Base-by-base conservation (phyloP, 108 stramenopile genomes). In the Bacterosira constricta region DNA sequence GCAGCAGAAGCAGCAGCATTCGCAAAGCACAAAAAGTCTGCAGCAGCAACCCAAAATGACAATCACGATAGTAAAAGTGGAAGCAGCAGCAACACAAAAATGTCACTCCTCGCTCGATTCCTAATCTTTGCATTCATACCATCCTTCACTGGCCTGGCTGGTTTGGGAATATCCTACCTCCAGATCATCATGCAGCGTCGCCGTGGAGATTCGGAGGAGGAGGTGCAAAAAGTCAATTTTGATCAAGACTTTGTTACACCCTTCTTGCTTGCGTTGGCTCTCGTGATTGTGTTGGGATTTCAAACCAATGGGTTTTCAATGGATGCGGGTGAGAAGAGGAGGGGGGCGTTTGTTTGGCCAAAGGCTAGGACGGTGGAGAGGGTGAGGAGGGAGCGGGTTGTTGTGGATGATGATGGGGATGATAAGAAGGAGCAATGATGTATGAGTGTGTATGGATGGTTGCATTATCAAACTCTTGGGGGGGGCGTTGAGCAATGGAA, bases 211-310 rank as follows among this genome's bases (percentile, higher is more conserved):
- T 21, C 13, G 4, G 5, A 31, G 2, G 0, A 4, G 26, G 13
- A 57, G 25, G 26, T 29, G 10, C 54, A 68, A 12, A 20, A 23
- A 11, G 39, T 90, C 17, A 71, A 73, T 39, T 72, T 90, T 15
- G 88, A 90, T 54, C 38, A 37, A 12, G 88, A 90, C 58, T 90
- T 90, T 52, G 56, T 81, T 15, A 61, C 81, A 15, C 88, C 88
- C 1, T 87, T 87, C 30, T 69, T 83, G 37, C 52, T 87, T 23
- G 46, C 84, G 0, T 37, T 90, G 21, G 53, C 71, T 17, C 54
- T 87, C 50, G 79, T 70, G 3, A 51, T 90, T 36, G 84, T 87
- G 44, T 26, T 90, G 32, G 86, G 84, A 34, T 84, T 90, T 61
- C 88, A 90, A 54, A 90, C 88, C 1, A 60, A 42, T 9, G 86